Evolutionary conservation across 352 stramenopile species (phyloP).

Genomic region (Pythium apleroticum): DNA sequence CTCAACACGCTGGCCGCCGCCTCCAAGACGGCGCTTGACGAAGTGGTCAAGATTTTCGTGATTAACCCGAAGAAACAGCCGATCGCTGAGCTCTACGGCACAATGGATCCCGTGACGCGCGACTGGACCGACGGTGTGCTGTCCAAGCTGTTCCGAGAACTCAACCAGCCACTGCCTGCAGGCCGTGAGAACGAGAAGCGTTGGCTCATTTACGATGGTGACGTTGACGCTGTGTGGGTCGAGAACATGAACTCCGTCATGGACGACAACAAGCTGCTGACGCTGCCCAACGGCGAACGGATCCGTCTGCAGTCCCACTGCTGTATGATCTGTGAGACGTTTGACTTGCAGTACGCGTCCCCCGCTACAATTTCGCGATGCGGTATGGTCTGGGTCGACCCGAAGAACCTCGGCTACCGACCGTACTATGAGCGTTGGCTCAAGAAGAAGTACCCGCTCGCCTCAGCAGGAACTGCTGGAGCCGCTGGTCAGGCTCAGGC

Average conservation of each 20-base stretch:
- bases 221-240: conserved; percentile 96
- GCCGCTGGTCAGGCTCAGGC: conserved; percentile 6
- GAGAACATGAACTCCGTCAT: conserved; percentile 99
- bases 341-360: conserved; percentile 95
- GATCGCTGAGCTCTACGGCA: conserved; percentile 93
- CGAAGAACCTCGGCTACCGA: conserved; percentile 94
- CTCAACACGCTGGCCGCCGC: conserved; percentile 89
- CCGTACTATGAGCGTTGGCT: conserved; percentile 96
- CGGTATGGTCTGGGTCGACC: conserved; percentile 97
- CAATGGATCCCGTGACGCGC: conserved; percentile 94
- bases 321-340: conserved; percentile 94
- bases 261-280: conserved; percentile 96
- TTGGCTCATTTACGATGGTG: conserved; percentile 96
- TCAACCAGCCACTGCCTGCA: conserved; percentile 90
- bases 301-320: conserved; percentile 93
- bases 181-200: conserved; percentile 93
- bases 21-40: conserved; percentile 83
- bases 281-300: conserved; percentile 94
- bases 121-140: conserved; percentile 96
- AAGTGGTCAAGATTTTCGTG: conserved; percentile 91
- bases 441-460: conserved; percentile 82
- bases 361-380: conserved; percentile 94
- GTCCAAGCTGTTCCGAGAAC: conserved; percentile 92
- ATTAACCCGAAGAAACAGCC: conserved; percentile 95
- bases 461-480: background rate